Evolutionary conservation across 2,329 filamentous ascomycete genomes (phyloP), one percentile per base, ranked within the genome.

Genomic region (Diplodia scrobiculata): DNA sequence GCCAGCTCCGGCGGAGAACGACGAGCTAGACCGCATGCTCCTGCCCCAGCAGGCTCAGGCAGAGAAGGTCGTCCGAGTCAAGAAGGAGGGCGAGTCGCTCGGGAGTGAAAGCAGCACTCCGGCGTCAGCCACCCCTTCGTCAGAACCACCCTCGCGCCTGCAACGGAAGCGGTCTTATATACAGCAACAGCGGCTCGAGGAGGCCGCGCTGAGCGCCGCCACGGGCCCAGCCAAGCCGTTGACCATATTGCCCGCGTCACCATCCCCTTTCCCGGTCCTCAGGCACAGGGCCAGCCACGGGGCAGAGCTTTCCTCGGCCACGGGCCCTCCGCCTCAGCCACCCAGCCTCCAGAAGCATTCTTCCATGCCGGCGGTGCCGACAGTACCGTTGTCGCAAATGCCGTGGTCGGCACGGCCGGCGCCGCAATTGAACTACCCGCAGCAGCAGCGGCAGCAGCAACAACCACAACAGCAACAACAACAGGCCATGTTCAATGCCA

Each of bases 11-110:
- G n/a, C 41, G 3, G 58, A 62, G 47, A 66, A 63, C 19, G 65
- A 66, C 48, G 65, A 66, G 34, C 58, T 66, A 5, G 55, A 66
- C 19, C 55, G 65, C 10, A 51, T 66, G 50, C 62, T 66, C 38
- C 41, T 66, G n/a, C 65, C 65, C 4, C 55, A 62, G n/a, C 65
- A 66, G 27, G 65, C 65, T 5, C 65, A 54, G 19, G 21, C 14
- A 11, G 50, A 64, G 25, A 53, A 64, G 51, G 19, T 29, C 6
- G n/a, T 14, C 2, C 41, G 11, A 14, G 29, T 62, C n/a, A 62
- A 51, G 29, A 21, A 14, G n/a, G 58, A 62, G 11, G 11, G 48
- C 5, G 32, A 45, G 13, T 27, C 14, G 47, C 21, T n/a, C 11
- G 41, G 19, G 11, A 63, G 59, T 9, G 60, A 53, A 19, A 45